Conservation (phyloP, 2,329 filamentous ascomycete species). For the Dothideomycetes sp. region DNA sequence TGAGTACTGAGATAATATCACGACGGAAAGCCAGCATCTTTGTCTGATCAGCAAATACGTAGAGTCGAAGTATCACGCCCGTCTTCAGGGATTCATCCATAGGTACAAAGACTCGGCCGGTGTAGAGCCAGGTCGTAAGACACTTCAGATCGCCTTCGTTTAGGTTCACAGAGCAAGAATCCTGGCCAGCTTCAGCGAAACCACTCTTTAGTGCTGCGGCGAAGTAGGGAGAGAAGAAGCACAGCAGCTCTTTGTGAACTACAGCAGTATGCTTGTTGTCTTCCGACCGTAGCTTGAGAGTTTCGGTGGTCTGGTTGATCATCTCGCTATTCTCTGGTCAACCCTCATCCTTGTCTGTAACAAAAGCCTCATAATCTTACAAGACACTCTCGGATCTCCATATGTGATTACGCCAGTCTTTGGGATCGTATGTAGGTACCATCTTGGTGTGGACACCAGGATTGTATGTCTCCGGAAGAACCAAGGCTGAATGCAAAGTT, state of each 20-base stretch:
- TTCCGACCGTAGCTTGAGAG: neutral
- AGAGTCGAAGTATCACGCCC: no score
- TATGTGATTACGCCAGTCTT: neutral
- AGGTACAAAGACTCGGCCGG: neutral
- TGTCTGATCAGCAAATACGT: slow-evolving; percentile 1
- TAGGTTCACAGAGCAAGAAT: neutral
- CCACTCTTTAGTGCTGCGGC: neutral
- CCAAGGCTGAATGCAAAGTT: no score
- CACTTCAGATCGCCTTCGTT: neutral
- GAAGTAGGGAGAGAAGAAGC: slow-evolving; percentile 6
- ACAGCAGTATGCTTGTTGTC: neutral
- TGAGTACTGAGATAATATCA: neutral
- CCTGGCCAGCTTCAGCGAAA: neutral
- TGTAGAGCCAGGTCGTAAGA: neutral
- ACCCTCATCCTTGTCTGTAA: neutral
- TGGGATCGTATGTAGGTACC: no score
- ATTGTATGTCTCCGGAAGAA: no score
- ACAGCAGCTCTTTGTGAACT: slow-evolving; percentile 6
- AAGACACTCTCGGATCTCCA: neutral
- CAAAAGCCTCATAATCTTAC: neutral
- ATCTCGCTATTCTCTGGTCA: neutral
- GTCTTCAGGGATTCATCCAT: no score
- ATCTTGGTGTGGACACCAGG: no score
- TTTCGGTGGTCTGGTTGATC: neutral
- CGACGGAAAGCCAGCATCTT: slow-evolving; percentile 4